Base-by-base conservation (phyloP, 441 rosid genomes). In the Arabidopsis hybrid region DNA sequence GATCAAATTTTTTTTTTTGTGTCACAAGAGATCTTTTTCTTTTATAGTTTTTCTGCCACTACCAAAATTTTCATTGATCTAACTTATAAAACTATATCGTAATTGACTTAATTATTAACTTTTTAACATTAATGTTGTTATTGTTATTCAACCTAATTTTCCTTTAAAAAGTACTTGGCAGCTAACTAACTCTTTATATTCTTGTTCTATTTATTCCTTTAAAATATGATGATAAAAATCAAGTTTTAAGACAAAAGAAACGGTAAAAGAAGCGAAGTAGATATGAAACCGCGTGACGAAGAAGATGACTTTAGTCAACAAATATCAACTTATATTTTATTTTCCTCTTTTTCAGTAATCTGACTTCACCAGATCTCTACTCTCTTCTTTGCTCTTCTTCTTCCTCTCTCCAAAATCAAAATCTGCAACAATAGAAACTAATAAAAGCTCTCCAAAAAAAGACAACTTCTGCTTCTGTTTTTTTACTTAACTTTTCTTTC, bases 211-310 rank as follows among this genome's bases (percentile, higher is more conserved):
- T 39, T 52, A 32, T n/a, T 63, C 29, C 29, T 26, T 49, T 1
- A 65, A 49, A 49, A 59, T 38, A 50, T 8, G 60, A 50, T 36
- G 46, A 36, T 50, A 8, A n/a, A 50, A 36, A 5, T 2, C 16
- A 16, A 64, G 32, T 34, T 46, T 31, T n/a, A 3, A 18, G 40
- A 32, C 29, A 56, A 14, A 45, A 50, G 31, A 66, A 66, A 51
- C 18, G 49, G 36, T 36, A 66, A 65, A 47, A 65, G 13, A n/a
- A 50, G 18, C 1, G 47, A 51, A 38, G 29, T 26, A 3, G 39
- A 53, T 39, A 40, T 57, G 80, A 77, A 77, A 77, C 57, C 76
- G 80, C 80, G 80, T 77, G 72, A 76, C 17, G 72, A 40, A 65
- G 80, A 70, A 64, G 76, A 64, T 32, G 72, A 77, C 68, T 77